Evolutionary conservation across 2,329 filamentous ascomycete species (phyloP), one percentile per base, ranked within the genome.

Genomic region (Aspergillus latus): DNA sequence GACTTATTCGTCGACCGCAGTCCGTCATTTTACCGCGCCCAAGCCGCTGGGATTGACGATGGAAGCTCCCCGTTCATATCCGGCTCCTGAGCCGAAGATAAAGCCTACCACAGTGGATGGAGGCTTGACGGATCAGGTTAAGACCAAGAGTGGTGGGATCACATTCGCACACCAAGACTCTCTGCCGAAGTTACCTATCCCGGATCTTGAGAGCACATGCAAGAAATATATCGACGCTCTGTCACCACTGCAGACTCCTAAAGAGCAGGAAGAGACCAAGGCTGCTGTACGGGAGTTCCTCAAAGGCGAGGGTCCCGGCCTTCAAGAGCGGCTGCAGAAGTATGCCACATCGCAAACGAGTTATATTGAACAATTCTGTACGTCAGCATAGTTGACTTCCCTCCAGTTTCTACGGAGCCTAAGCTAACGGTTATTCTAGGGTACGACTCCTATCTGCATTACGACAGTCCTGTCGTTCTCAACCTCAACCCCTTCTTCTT

Each of bases 391-490:
- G 10, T 6, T 1, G 9, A 36, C 2, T 6, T n/a, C 3, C 36
- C 1, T 21, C 21, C 21, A 21, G 21, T 3, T 21, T 21, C 16
- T 2, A 13, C 29, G 34, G 2, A 15, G 5, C 15, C 4, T 4
- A 39, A 10, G 26, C 62, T 65, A 46, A 64, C 51, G 13, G 16
- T 8, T 15, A 21, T 8, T 15, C 3, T 50, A 96, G 92, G 92
- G 94, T 97, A 97, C 72, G 94, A 99, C 73, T 97, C 94, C 30
- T 99, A 97, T 70, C 82, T 99, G 61, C 97, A 97, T 76, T 99
- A 88, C 70, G 94, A 97, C 72, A 97, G 97, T 68, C 92, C 94
- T 0, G 94, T 99, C 40, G 94, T 99, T 40, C 83, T 99, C 64
- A 97, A 99, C 75, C 78, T 99, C 62, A 99, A 99, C 69, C 94